These are phyloP conservation scores for Panaeolus cyanescens DNA, from an alignment of 768 basidiomycete genomes.

Conservation along the genomic window DNA sequence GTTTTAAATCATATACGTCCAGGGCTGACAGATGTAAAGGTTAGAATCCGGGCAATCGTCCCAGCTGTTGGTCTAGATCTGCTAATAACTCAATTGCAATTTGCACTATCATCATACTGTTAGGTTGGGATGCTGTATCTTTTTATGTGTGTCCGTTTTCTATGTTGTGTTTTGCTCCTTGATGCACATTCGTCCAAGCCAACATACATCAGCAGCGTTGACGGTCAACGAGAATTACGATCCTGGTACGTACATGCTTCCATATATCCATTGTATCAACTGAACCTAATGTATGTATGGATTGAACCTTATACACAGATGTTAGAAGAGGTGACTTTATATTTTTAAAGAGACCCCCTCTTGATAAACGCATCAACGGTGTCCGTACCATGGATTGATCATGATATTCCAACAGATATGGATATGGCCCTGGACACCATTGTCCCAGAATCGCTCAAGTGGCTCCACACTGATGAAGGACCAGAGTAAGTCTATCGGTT, in stretches of 20 bases:
- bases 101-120: background rate
- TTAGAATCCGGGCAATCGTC: slow-evolving; percentile 18
- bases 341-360: slow-evolving; percentile 5
- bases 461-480: slow-evolving; percentile 91
- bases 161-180: background rate
- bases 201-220: slow-evolving; percentile 78
- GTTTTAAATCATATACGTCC: slow-evolving; percentile 65
- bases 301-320: slow-evolving; percentile 18
- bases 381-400: no score
- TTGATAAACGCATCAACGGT: no score
- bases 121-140: slow-evolving; percentile 88
- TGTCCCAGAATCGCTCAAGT: slow-evolving; percentile 80
- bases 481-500: slow-evolving; percentile 64
- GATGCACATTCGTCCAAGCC: slow-evolving; percentile 23
- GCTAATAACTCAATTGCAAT: background rate
- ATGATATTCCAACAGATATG: slow-evolving; percentile 74
- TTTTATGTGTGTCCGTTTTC: slow-evolving; percentile 64
- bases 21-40: slow-evolving; percentile 70
- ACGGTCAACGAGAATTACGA: slow-evolving; percentile 93
- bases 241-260: slow-evolving; percentile 47
- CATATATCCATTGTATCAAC: background rate
- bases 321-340: slow-evolving; percentile 32
- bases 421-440: slow-evolving; percentile 90
- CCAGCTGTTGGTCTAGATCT: background rate
- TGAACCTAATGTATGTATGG: background rate